These are phyloP conservation scores for Kalaharituber pfeilii DNA, from an alignment of 2,329 filamentous ascomycete genomes.

Conservation along the genomic window DNA sequence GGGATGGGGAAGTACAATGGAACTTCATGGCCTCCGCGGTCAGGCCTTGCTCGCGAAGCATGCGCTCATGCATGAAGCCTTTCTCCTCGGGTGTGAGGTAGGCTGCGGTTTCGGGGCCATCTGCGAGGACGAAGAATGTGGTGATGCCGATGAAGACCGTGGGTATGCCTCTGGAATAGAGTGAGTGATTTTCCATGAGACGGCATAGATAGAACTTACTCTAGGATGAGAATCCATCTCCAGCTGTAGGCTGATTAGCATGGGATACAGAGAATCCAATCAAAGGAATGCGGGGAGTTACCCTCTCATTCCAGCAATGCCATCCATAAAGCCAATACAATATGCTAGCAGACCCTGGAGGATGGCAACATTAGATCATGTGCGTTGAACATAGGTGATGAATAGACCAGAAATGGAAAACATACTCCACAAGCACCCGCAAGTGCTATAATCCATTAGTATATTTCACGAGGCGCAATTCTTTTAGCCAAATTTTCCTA, in stretches of 20 bases:
- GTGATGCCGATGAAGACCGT: slow-evolving; percentile 39
- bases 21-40: slow-evolving; percentile 21
- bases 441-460: slow-evolving; percentile 31
- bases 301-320: slow-evolving; percentile 40
- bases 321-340: slow-evolving; percentile 56
- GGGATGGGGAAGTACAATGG: slow-evolving; percentile 3
- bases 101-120: slow-evolving; percentile 46
- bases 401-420: not conserved
- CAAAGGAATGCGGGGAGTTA: too few species aligned
- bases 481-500: not conserved
- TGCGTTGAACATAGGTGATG: not conserved
- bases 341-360: slow-evolving; percentile 49
- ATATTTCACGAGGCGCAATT: not conserved
- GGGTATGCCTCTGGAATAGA: slow-evolving; percentile 35
- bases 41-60: slow-evolving; percentile 24
- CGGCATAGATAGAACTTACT: slow-evolving; percentile 25
- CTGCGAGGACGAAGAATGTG: slow-evolving; percentile 43
- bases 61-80: slow-evolving; percentile 32
- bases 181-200: not conserved
- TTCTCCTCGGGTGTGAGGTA: slow-evolving; percentile 44
- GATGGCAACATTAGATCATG: not conserved
- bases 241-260: slow-evolving; percentile 32
- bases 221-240: slow-evolving; percentile 51
- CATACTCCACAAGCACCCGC: slow-evolving; percentile 47
- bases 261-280: not conserved